phyloP scores from a whole-genome alignment of 2,329 filamentous ascomycete species.

The Diaporthe vexans region DNA sequence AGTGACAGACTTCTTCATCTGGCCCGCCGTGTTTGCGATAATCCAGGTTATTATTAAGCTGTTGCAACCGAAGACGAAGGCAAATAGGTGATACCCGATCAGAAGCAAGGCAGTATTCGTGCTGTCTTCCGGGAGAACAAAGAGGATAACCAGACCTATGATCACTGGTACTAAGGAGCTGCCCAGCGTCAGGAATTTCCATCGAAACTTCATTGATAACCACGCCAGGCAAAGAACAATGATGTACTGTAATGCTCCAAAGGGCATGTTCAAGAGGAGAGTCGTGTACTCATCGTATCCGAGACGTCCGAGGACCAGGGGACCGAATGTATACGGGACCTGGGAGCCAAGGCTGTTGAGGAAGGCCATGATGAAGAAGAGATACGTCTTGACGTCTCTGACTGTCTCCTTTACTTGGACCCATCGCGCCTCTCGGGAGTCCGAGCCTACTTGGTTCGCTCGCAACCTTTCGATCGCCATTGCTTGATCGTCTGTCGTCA shows the following conservation, averaged over 20 bases:
- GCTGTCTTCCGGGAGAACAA: slow-evolving; percentile 61
- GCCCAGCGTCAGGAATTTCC: slow-evolving; percentile 70
- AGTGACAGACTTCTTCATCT: slow-evolving; percentile 75
- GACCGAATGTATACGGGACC: slow-evolving; percentile 76
- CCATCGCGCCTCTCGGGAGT: slow-evolving; percentile 77
- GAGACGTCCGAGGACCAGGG: slow-evolving; percentile 72
- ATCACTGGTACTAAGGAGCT: slow-evolving; percentile 71
- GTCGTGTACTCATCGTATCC: slow-evolving; percentile 71
- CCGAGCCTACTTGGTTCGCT: slow-evolving; percentile 81
- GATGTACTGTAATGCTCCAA: slow-evolving; percentile 72
- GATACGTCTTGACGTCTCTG: slow-evolving; percentile 66
- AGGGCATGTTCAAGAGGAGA: slow-evolving; percentile 76
- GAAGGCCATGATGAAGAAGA: slow-evolving; percentile 73
- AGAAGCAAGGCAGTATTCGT: slow-evolving; percentile 64
- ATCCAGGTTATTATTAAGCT: slow-evolving; percentile 78
- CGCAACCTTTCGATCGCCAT: slow-evolving; percentile 80
- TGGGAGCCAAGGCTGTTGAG: slow-evolving; percentile 75
- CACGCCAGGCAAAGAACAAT: slow-evolving; percentile 72
- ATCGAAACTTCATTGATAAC: slow-evolving; percentile 67
- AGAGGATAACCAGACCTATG: slow-evolving; percentile 70
- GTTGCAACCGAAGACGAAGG: slow-evolving; percentile 76
- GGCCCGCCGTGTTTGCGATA: slow-evolving; percentile 76
- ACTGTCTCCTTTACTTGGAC: slow-evolving; percentile 71
- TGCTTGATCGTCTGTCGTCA: slow-evolving; percentile 76
- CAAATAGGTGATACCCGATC: slow-evolving; percentile 74